Base-by-base conservation (phyloP, 805 yeast species). In the Candida corydali region DNA sequence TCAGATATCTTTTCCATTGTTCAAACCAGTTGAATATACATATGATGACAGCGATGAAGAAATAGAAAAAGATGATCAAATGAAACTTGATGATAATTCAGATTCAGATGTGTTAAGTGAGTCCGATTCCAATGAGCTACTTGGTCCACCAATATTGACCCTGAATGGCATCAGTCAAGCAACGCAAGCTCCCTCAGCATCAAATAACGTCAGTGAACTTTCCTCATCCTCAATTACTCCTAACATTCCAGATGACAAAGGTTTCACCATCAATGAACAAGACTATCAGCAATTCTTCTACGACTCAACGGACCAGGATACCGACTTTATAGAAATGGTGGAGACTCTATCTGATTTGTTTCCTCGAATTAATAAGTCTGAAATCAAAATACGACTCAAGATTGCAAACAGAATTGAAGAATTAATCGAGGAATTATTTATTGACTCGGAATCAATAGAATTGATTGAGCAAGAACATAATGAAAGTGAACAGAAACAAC, bases 341-440 rank as follows among this genome's bases (percentile, higher is more conserved):
- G 60, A 55, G 17, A 40, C 43, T 5, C 43, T 62, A 23, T 44
- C 53, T 15, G 61, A 56, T 29, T 39, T 59, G 23, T 61, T 61
- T 31, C 65, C 63, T 4, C 35, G 38, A 17, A 35, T 46, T 25
- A 41, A 53, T 11, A 48, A 57, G 10, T 45, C 57, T 15, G 62
- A 59, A 30, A 44, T 59, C 32, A 49, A 54, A 30, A 40, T 52
- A 17, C 46, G 63, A 31, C 43, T 59, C 24, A 44, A 52, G 27
- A 47, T 54, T 8, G 32, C 54, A 11, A 42, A 44, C n/a, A 46
- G 49, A 23, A 34, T 56, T 17, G 55, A 52, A 8, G 43, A 40
- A 31, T 45, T 60, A 15, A 38, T 59, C 15, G 63, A 59, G 30
- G 50, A 44, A 23, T 49, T 61, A n/a, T 44, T 51, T 15, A 28